phyloP scores from a whole-genome alignment of 2,329 filamentous ascomycete species.

The Epichloe hybrida region DNA sequence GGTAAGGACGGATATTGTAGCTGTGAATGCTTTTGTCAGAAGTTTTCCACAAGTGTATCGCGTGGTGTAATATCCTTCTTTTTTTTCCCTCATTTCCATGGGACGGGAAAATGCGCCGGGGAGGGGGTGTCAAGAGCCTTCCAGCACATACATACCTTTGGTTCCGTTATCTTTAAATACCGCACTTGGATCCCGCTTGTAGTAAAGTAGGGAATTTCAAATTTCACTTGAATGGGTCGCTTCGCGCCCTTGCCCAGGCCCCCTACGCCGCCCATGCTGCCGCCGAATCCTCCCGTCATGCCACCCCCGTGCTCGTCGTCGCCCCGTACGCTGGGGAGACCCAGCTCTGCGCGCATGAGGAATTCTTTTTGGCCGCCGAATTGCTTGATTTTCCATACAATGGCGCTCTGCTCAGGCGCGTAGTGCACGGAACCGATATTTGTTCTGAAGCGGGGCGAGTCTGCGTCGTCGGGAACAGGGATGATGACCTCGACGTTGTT shows the following conservation, averaged over 20 bases:
- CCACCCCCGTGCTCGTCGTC: slow-evolving; percentile 92
- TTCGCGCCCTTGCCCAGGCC: slow-evolving; percentile 67
- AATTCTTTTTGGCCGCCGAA: slow-evolving; percentile 98
- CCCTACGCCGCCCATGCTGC: slow-evolving; percentile 88
- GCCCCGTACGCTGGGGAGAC: slow-evolving; percentile 82
- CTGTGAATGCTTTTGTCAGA: slow-evolving; percentile 28
- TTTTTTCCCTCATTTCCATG: slow-evolving; percentile 1
- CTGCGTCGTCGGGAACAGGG: slow-evolving; percentile 92
- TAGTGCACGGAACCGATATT: slow-evolving; percentile 98
- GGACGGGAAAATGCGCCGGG: neutral
- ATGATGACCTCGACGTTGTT: slow-evolving; percentile 99
- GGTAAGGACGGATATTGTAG: slow-evolving; percentile 95
- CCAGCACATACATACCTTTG: slow-evolving; percentile 61
- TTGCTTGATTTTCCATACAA: slow-evolving; percentile 99
- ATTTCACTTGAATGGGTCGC: slow-evolving; percentile 95
- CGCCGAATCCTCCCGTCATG: slow-evolving; percentile 95
- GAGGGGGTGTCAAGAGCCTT: neutral
- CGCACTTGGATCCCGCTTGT: slow-evolving; percentile 96
- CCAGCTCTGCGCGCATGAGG: slow-evolving; percentile 92
- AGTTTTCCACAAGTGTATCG: too few relatives aligned
- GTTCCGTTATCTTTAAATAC: slow-evolving; percentile 98
- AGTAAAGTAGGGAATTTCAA: slow-evolving; percentile 99
- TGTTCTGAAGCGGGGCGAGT: slow-evolving; percentile 88
- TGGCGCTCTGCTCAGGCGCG: slow-evolving; percentile 90
- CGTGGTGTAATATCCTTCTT: neutral